Base-by-base conservation (phyloP, 352 stramenopile genomes). In the Stephanocyclus meneghinianus region DNA sequence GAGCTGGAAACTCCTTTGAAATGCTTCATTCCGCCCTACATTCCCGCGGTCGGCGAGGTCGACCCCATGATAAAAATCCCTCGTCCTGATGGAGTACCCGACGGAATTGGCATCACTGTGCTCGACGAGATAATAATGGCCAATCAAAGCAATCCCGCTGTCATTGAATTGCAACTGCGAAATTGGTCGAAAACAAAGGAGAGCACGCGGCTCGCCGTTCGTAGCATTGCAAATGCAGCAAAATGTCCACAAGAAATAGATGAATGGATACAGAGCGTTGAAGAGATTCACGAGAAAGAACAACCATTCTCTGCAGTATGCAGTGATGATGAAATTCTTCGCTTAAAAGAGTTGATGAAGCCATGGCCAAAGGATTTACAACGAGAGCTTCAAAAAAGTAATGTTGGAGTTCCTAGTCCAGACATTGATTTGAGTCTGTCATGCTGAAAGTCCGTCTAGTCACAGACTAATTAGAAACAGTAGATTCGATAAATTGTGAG, bases 1-100 rank as follows among this genome's bases (percentile, higher is more conserved):
- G 95, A 98, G 63, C 87, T 98, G 44, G 95, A 98, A 76, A 97
- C 96, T 42, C 91, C 92, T 35, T 91, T 98, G 56, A 98, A 98
- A 84, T 98, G 95, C 76, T 99, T 98, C 80, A 95, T 98, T 42
- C 96, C 96, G 3, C 95, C 98, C 74, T 98, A 97, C 81, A 98
- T 98, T 51, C 96, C 96, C 7, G 95, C 96, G 0, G 92, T 98
- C 6, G 96, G 96, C 2, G 95, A 98, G 47, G 98, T 98, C 89
- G 96, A 99, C 78, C 90, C 95, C 8, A 98, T 98, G 82, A 83
- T 98, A 51, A 98, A 98, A 83, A 94, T 98, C 45, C 95, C 95
- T 29, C 93, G 95, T n/a, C 95, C 96, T 4, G 95, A 98, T 80
- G 90, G 88, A 11, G 90, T 97, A 56, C 45, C 82, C 0, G 95